Evolutionary conservation across 78 protist genomes (phyloP), one percentile per base, ranked within the genome.

Genomic region (Cyanophora paradoxa): DNA sequence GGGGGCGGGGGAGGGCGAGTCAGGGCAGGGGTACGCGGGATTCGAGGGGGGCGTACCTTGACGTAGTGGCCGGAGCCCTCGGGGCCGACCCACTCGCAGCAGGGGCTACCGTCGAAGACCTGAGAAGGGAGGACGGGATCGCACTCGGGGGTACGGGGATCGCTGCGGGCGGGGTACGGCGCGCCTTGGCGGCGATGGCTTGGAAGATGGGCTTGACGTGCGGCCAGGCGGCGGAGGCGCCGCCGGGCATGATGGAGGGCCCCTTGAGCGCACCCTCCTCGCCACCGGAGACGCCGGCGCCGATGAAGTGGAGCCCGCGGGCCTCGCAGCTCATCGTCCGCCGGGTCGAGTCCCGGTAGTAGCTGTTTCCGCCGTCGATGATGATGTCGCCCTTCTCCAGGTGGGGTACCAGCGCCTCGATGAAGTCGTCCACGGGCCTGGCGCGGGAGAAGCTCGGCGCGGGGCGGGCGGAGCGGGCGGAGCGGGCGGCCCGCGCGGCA

Each of bases 241-340:
- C 96, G 24, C 98, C 98, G 20, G 96, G 95, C 97, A 95, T 93
- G 37, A 95, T 40, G 6, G 97, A 86, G 22, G 98, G 98, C 39
- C 98, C 98, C 3, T 76, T 26, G 58, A 90, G 84, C 26, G 97
- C 97, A 39, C 97, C 97, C 57, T 88, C 94, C 69, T 95, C 98
- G 61, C 98, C 98, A 48, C 98, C 98, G 17, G 91, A 82, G 37
- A 95, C 94, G 68, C 98, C 98, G 24, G 71, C 34, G 34, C 97
- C 98, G 37, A 91, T n/a, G 72, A 69, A 93, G 36, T 28, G 79
- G 22, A 93, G 8, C 44, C 93, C 94, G 69, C 74, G 76, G 33
- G 14, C 39, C 22, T 54, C 83, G 30, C 89, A 77, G n/a, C 64
- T 73, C 64, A 62, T 58, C 24, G 73, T 54, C 26, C 96, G 83